phyloP scores from a whole-genome alignment of 2,329 filamentous ascomycete genomes.

The Tolypocladium capitatum region DNA sequence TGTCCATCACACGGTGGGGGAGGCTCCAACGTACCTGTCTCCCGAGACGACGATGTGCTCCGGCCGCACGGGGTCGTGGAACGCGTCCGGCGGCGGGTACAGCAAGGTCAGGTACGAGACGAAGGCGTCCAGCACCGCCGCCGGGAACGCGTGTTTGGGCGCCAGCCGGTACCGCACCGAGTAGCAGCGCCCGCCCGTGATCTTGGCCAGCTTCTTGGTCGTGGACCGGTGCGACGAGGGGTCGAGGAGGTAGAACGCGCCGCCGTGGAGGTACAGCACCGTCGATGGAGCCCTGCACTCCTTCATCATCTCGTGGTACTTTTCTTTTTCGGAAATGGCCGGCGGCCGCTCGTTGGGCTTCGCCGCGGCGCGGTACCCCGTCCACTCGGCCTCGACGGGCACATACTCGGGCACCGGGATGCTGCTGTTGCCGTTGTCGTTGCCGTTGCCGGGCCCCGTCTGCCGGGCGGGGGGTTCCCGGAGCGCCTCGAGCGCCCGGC shows the following conservation, averaged over 20 bases:
- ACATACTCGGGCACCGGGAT: slow-evolving; percentile 34
- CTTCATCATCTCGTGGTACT: slow-evolving; percentile 53
- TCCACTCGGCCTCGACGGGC: slow-evolving; percentile 62
- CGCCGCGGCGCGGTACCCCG: slow-evolving; percentile 49
- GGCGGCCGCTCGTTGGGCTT: slow-evolving; percentile 36
- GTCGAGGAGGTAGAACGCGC: slow-evolving; percentile 61
- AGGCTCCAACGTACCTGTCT: slow-evolving; percentile 37
- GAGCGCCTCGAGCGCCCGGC: slow-evolving; percentile 34
- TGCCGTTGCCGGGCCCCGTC: slow-evolving; percentile 3
- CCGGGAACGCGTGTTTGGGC: slow-evolving; percentile 62
- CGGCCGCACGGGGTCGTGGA: slow-evolving; percentile 52
- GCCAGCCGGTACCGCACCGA: slow-evolving; percentile 63
- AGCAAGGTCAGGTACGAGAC: slow-evolving; percentile 60
- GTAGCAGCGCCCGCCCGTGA: slow-evolving; percentile 55
- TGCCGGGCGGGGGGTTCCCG: not conserved
- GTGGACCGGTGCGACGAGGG: slow-evolving; percentile 50
- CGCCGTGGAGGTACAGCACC: slow-evolving; percentile 63
- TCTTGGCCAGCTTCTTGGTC: slow-evolving; percentile 48
- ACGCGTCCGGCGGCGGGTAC: slow-evolving; percentile 54
- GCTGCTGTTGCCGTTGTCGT: slow-evolving; percentile 3
- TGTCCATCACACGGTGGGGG: no score
- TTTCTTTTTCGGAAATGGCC: slow-evolving; percentile 45
- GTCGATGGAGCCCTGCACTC: slow-evolving; percentile 52
- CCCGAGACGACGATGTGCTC: slow-evolving; percentile 58
- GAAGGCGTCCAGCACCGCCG: slow-evolving; percentile 59